Evolutionary conservation across 805 yeast species (phyloP).

Genomic region (Lachancea quebecensis): DNA sequence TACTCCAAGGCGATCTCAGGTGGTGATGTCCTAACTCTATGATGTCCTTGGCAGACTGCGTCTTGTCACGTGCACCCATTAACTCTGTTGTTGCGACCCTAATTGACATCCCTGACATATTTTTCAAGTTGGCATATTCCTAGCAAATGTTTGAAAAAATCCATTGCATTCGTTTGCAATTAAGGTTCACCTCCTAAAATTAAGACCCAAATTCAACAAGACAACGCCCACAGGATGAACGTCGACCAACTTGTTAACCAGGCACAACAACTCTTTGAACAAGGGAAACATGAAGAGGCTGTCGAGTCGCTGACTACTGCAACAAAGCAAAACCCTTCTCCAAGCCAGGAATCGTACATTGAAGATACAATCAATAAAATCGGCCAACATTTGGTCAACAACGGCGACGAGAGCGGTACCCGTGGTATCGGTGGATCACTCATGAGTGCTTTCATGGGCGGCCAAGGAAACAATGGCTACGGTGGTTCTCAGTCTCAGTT

Average conservation of each 20-base stretch:
- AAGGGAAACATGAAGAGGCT: conserved; percentile 25
- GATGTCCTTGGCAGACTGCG: too few species aligned
- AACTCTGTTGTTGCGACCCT: too few species aligned
- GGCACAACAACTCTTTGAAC: conserved; percentile 18
- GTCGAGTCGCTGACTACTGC: conserved; percentile 25
- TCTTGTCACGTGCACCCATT: too few species aligned
- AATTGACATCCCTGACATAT: too few species aligned
- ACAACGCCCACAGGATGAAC: conserved; percentile 7
- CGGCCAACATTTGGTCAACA: conserved; percentile 16
- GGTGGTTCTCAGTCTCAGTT: conserved; percentile 21
- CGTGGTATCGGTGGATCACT: conserved; percentile 18
- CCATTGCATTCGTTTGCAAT: too few species aligned
- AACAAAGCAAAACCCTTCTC: conserved; percentile 20
- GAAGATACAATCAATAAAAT: conserved; percentile 20
- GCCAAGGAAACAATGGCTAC: conserved; percentile 16
- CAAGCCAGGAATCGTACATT: conserved; percentile 18
- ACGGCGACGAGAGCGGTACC: conserved; percentile 14
- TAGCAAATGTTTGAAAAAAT: too few species aligned
- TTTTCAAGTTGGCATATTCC: too few species aligned
- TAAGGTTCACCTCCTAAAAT: too few species aligned
- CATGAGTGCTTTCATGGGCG: conserved; percentile 17
- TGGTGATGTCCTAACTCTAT: too few species aligned
- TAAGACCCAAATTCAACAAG: too few species aligned
- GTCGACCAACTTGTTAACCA: conserved; percentile 15
- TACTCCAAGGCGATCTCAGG: too few species aligned